phyloP scores from a whole-genome alignment of 306 rosid genomes.

The Ziziphus jujuba region DNA sequence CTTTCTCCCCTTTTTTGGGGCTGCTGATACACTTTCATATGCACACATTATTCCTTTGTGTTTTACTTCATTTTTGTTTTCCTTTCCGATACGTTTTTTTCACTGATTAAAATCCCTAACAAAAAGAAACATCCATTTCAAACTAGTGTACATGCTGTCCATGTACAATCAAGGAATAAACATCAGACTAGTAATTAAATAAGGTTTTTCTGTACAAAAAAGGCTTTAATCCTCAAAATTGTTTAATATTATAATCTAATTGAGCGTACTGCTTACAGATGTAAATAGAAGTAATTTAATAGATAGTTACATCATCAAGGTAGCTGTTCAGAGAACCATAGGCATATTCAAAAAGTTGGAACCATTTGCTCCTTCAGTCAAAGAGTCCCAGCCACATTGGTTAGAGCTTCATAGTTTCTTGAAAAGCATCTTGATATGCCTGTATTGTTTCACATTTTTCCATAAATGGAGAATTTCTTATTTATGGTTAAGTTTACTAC shows the following conservation, averaged over 20 bases:
- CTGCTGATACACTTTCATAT: not conserved
- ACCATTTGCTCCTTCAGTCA: not conserved
- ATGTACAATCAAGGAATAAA: too few species aligned
- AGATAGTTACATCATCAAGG: not conserved
- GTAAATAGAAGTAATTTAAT: not conserved
- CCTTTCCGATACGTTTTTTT: too few species aligned
- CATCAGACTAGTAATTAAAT: not conserved
- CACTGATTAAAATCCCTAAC: too few species aligned
- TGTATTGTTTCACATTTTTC: constrained; percentile 7
- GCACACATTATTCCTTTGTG: not conserved
- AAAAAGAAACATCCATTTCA: too few species aligned
- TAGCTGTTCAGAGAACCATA: not conserved
- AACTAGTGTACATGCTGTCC: too few species aligned
- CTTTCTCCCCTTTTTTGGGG: constrained; percentile 2
- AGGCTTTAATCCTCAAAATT: not conserved
- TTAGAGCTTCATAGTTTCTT: constrained; percentile 6
- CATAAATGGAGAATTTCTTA: not conserved
- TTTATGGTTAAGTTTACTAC: not conserved
- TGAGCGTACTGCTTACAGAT: not conserved
- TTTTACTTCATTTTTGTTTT: not conserved
- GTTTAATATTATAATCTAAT: not conserved
- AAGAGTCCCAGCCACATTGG: constrained; percentile 2
- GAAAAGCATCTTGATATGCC: not conserved
- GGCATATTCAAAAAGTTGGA: not conserved
- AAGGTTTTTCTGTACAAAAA: not conserved